These are phyloP conservation scores for Sugiyamaella castrensis DNA, from an alignment of 1,139 yeast genomes.

Conservation along the genomic window DNA sequence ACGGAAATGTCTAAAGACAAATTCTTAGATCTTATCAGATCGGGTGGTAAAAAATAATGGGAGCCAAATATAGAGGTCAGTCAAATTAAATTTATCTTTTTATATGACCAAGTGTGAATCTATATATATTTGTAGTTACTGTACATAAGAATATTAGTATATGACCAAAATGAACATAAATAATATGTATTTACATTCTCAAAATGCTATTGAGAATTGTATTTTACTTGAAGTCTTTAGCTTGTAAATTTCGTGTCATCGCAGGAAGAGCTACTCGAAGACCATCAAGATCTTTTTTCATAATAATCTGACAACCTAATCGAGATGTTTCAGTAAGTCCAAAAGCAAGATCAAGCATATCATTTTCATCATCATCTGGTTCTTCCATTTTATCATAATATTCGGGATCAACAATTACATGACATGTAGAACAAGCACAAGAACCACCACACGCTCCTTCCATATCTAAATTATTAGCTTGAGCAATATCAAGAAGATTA, in stretches of 20 bases:
- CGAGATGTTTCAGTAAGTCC: slow-evolving; percentile 92
- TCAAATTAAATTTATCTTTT: background rate
- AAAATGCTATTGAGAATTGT: background rate
- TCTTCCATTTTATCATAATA: slow-evolving; percentile 88
- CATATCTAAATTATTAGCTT: slow-evolving; percentile 88
- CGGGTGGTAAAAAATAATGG: slow-evolving; percentile 53
- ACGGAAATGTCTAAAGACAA: slow-evolving; percentile 85
- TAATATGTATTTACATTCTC: slow-evolving; percentile 3
- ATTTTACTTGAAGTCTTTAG: slow-evolving; percentile 58
- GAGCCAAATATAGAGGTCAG: background rate
- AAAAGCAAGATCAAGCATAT: slow-evolving; percentile 95
- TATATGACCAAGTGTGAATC: background rate
- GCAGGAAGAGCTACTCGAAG: slow-evolving; percentile 95
- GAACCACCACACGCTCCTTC: slow-evolving; percentile 99
- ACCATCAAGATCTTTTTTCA: slow-evolving; percentile 90
- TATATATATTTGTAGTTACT: background rate
- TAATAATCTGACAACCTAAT: slow-evolving; percentile 87
- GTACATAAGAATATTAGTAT: background rate
- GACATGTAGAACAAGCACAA: slow-evolving; percentile 98
- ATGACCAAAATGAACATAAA: background rate
- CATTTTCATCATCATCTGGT: slow-evolving; percentile 97
- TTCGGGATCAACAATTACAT: slow-evolving; percentile 92
- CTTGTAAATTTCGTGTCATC: slow-evolving; percentile 89
- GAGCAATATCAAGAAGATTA: slow-evolving; percentile 88
- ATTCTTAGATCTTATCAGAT: slow-evolving; percentile 82